Conservation (phyloP, 805 yeast species). For the Sugiyamaella qingdaonensis region DNA sequence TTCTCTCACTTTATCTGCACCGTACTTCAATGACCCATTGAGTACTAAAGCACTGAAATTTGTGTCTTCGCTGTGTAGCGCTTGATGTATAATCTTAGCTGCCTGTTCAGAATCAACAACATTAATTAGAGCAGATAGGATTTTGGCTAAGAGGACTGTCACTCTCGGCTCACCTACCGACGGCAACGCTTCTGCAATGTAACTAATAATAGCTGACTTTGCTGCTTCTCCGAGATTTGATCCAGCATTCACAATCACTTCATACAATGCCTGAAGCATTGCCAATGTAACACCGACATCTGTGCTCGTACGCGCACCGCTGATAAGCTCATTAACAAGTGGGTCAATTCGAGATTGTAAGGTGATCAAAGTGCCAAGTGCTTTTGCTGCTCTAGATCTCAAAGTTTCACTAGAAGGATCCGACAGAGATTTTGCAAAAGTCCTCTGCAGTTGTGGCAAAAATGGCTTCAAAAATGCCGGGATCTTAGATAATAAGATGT, state of each 20-base stretch:
- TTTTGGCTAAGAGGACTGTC: constrained; percentile 60
- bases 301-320: constrained; percentile 62
- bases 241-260: constrained; percentile 79
- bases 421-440: constrained; percentile 85
- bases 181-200: constrained; percentile 52
- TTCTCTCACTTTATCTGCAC: constrained; percentile 60
- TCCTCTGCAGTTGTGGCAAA: constrained; percentile 94
- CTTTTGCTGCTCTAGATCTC: constrained; percentile 81
- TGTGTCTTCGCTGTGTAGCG: constrained; percentile 15
- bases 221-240: constrained; percentile 69
- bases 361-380: constrained; percentile 80
- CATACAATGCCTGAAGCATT: constrained; percentile 77
- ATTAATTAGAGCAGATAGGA: constrained; percentile 72
- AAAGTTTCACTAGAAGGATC: constrained; percentile 66
- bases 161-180: constrained; percentile 3
- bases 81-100: constrained; percentile 27
- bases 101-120: constrained; percentile 40
- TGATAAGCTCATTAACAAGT: constrained; percentile 72
- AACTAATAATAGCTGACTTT: constrained; percentile 58
- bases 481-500: constrained; percentile 69
- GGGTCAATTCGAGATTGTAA: constrained; percentile 95
- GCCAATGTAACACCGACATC: constrained; percentile 67
- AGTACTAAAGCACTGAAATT: constrained; percentile 54
- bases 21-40: constrained; percentile 75
- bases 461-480: constrained; percentile 92